These are phyloP conservation scores for Diplocarpon mali DNA, from an alignment of 2,329 filamentous ascomycete genomes.

Conservation along the genomic window DNA sequence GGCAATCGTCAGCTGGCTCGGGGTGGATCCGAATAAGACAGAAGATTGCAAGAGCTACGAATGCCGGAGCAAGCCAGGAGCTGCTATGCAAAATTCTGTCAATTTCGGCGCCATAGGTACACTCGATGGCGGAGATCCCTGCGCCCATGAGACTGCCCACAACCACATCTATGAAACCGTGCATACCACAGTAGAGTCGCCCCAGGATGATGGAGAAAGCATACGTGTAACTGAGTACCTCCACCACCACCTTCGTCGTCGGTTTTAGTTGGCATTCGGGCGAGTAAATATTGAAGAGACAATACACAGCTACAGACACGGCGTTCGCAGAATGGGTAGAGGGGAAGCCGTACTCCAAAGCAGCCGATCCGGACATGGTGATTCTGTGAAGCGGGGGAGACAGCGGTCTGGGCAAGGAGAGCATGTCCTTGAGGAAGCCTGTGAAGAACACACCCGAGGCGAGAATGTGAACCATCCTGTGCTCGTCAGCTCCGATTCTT, in stretches of 20 bases:
- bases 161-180: conserved; percentile 87
- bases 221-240: conserved; percentile 69
- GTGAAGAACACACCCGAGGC: conserved; percentile 76
- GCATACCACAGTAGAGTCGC: conserved; percentile 95
- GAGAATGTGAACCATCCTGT: conserved; percentile 61
- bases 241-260: conserved; percentile 49
- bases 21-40: conserved; percentile 80
- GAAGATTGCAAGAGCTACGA: conserved; percentile 56
- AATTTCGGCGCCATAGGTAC: conserved; percentile 48
- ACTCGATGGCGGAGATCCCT: conserved; percentile 46
- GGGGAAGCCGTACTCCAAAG: conserved; percentile 93
- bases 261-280: conserved; percentile 51
- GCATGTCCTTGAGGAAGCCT: conserved; percentile 87
- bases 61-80: conserved; percentile 50
- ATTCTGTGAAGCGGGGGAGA: conserved; percentile 89
- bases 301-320: conserved; percentile 84
- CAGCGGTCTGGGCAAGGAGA: conserved; percentile 82
- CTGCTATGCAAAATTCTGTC: conserved; percentile 61
- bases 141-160: conserved; percentile 70
- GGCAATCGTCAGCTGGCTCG: conserved; percentile 92
- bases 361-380: conserved; percentile 92
- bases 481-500: conserved; percentile 14
- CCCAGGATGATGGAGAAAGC: conserved; percentile 82
- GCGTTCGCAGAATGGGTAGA: conserved; percentile 97
- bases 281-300: conserved; percentile 57